Evolutionary conservation across 148 eudicot species (phyloP).

Genomic region (Camellia sinensis): DNA sequence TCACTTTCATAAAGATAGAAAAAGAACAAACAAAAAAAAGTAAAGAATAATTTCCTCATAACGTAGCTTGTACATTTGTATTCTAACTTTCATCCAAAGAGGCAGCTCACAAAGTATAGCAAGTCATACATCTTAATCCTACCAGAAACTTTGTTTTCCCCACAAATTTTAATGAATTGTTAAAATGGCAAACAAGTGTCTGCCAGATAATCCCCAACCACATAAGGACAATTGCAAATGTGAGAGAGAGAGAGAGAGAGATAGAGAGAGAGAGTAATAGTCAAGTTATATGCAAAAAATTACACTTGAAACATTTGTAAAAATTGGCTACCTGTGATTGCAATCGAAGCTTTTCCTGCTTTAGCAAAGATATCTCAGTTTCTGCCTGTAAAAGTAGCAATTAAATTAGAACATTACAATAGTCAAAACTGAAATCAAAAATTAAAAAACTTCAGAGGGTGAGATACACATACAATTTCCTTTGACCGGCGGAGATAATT

Average conservation of each 20-base stretch:
- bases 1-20: neutral
- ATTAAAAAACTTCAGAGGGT: neutral
- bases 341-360: constrained; percentile 86
- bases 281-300: neutral
- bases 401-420: neutral
- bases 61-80: neutral
- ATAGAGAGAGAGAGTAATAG: neutral
- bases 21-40: neutral
- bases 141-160: neutral
- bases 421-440: neutral
- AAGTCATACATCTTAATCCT: neutral
- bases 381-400: constrained; percentile 48
- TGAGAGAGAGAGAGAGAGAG: neutral
- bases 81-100: neutral
- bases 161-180: neutral
- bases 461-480: constrained; percentile 59
- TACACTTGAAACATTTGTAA: neutral
- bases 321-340: constrained; percentile 54
- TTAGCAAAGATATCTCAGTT: constrained; percentile 85
- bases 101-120: neutral
- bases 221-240: neutral
- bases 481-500: constrained; percentile 89
- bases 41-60: neutral
- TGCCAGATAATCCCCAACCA: neutral
- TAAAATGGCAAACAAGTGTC: neutral